Base-by-base conservation (phyloP, 805 yeast species). In the Nadsonia fulvescens region DNA sequence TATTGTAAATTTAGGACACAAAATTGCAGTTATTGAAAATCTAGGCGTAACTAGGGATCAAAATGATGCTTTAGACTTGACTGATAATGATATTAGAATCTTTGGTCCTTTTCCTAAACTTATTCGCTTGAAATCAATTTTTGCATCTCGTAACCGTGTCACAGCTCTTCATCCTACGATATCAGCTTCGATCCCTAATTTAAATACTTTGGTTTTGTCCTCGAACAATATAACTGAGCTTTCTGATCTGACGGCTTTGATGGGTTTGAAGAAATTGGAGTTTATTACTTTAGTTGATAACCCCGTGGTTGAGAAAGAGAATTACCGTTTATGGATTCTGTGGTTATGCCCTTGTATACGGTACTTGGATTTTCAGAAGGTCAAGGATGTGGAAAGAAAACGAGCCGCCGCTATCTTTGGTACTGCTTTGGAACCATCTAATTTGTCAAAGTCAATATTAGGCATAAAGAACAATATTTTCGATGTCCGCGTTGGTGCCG, bases 71-170 rank as follows among this genome's bases (percentile, higher is more conserved):
- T 48, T 86, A 3, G 95, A 86, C 44, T 43, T 86, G 16, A 66
- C 86, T 1, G 71, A 74, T 40, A 86, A 86, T 47, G 72, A 66
- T 17, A 49, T 86, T n/a, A 47, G 58, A 1, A 56, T 55, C 3
- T 36, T 86, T 5, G 57, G 61, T 9, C 56, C 53, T 40, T 55
- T 64, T 18, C 78, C 72, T 1, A 40, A 32, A 12, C 41, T 61
- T 20, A 25, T 29, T 16, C 60, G 57, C 20, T 40, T 64, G 26
- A 58, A 57, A 22, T 63, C 73, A 0, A 38, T 86, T 2, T 52
- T 82, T 6, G 37, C 71, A 12, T 72, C 75, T 0, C 61, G 67
- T 32, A 86, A 86, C 45, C 51, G 63, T 32, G 65, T 82, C 3
- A 34, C 53, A 2, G 23, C 33, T 3, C 44, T 69, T 12, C 53